Base-by-base conservation (phyloP, 2,329 filamentous ascomycete species). In the Epichloe uncinata region DNA sequence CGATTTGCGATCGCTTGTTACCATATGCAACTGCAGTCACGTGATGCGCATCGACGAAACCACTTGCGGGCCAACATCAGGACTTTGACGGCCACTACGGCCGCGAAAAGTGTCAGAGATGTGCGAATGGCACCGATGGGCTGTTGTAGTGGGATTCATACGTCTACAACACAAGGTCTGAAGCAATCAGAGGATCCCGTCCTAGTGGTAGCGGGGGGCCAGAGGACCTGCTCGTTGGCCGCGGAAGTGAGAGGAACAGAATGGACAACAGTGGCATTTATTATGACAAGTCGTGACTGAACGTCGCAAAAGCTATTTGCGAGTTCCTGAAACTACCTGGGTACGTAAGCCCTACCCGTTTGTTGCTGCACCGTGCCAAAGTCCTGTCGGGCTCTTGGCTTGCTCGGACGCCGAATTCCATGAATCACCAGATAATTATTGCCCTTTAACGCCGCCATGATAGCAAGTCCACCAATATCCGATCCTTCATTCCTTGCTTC, bases 381-480 rank as follows among this genome's bases (percentile, higher is more conserved):
- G 35, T 37, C 40, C 20, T 20, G 8, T 16, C 45, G 33, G 36
- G 15, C 13, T 37, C 33, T 8, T 30, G 16, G 36, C 35, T 45
- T 45, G n/a, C n/a, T 16, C 16, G n/a, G 5, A 43, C 20, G 38
- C n/a, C 18, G 22, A 46, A 49, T 36, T 22, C 47, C 38, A 46
- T 37, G 6, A 49, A n/a, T 34, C 42, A 22, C 33, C 22, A 45
- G 43, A 34, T 47, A 12, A 22, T 45, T 18, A 34, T 41, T 22
- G 33, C 40, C 41, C 12, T 16, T 42, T 38, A 52, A 52, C 51
- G 51, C 51, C 48, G 13, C 45, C 26, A 34, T 47, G 18, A 26
- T 36, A 50, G 38, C 33, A 38, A 41, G 26, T 26, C 20, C 37
- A 49, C 47, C 47, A 40, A 46, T 54, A 46, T 18, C 47, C 16